phyloP scores from a whole-genome alignment of 768 basidiomycete species.

The Botryobasidium botryosum region DNA sequence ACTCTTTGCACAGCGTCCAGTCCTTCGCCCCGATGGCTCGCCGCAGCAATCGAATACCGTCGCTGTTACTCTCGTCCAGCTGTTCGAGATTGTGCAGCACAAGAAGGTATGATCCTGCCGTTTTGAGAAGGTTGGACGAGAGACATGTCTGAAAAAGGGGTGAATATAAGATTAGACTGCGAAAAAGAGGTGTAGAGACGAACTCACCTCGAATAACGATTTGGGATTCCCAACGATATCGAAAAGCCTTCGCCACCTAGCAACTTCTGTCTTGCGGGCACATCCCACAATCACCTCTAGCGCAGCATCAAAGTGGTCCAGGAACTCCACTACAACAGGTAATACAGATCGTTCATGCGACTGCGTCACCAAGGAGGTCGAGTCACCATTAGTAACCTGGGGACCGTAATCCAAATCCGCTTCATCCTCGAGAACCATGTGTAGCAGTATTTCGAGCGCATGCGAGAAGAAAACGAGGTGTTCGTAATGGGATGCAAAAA shows the following conservation, averaged over 20 bases:
- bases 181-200: background rate
- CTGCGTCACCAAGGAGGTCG: constrained; percentile 14
- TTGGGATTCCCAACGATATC: constrained; percentile 82
- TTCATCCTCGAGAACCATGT: constrained; percentile 84
- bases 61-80: constrained; percentile 52
- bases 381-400: constrained; percentile 9
- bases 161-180: background rate
- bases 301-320: constrained; percentile 85
- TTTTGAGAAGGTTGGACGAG: constrained; percentile 51
- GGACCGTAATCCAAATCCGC: constrained; percentile 17
- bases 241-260: constrained; percentile 78
- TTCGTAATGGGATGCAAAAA: constrained; percentile 75
- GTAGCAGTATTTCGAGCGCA: constrained; percentile 83
- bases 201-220: constrained; percentile 69
- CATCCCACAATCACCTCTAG: constrained; percentile 91
- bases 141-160: constrained; percentile 48
- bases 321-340: constrained; percentile 62
- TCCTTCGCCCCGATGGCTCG: constrained; percentile 63
- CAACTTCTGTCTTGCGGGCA: constrained; percentile 90
- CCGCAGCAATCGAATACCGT: constrained; percentile 65
- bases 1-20: constrained; percentile 81
- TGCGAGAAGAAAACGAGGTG: constrained; percentile 85
- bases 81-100: constrained; percentile 90
- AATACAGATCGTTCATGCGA: too few species aligned
- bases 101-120: constrained; percentile 82